Conservation (phyloP, 345 rosid genomes). For the Gossypium raimondii region DNA sequence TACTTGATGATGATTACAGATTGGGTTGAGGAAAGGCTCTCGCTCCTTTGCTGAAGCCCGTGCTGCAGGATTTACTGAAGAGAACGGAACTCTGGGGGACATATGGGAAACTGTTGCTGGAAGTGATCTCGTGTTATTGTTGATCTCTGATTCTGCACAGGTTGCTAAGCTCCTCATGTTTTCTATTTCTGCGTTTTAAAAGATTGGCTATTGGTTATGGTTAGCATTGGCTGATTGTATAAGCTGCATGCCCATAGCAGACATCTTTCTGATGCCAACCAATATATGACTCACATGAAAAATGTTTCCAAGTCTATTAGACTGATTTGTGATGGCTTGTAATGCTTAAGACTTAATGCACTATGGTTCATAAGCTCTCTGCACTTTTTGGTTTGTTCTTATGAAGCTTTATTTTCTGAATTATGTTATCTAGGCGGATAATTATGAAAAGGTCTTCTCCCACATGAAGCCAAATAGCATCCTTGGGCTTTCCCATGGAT, state of each 20-base stretch:
- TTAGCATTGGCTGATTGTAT: not conserved
- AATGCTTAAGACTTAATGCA: not conserved
- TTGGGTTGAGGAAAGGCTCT: slow-evolving; percentile 46
- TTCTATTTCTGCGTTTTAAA: not conserved
- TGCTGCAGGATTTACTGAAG: slow-evolving; percentile 47
- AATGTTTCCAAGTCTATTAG: not conserved
- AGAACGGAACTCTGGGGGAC: slow-evolving; percentile 41
- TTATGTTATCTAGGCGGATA: slow-evolving; percentile 62
- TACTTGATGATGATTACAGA: slow-evolving; percentile 19
- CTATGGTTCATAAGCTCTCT: not conserved
- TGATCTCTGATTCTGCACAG: slow-evolving; percentile 52
- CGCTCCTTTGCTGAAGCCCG: slow-evolving; percentile 44
- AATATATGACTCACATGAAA: not conserved
- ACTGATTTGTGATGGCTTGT: not conserved
- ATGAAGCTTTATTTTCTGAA: not conserved
- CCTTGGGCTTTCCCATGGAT: slow-evolving; percentile 94
- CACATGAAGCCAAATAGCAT: slow-evolving; percentile 96
- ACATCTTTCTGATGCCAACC: not conserved
- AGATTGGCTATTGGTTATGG: not conserved
- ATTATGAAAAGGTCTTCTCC: slow-evolving; percentile 73
- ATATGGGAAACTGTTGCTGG: slow-evolving; percentile 43
- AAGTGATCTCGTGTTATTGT: slow-evolving; percentile 41
- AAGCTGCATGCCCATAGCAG: not conserved
- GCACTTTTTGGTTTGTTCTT: not conserved
- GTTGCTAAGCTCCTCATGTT: slow-evolving; percentile 18